A percentile compares a stretch with the other conserved stretches of the same genome.
Conservation (phyloP, 2,329 filamentous ascomycete species). For the Aureobasidium sp. region DNA sequence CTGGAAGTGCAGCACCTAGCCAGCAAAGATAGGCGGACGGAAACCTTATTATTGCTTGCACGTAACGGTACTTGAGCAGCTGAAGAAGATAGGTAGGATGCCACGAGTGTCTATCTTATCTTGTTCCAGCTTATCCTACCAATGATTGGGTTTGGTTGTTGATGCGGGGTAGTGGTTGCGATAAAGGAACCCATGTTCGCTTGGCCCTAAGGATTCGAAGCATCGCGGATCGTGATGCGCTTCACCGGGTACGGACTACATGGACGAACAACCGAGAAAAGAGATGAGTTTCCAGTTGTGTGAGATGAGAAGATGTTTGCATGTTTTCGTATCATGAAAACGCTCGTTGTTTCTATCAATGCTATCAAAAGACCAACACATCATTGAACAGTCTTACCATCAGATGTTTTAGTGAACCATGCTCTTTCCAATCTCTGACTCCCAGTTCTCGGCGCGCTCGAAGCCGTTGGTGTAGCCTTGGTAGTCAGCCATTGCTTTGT, state of each 20-base stretch:
- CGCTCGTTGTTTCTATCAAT: no score
- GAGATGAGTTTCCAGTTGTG: no score
- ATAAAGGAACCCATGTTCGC: not conserved
- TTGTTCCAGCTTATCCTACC: not conserved
- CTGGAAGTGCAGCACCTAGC: no score
- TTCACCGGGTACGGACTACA: no score
- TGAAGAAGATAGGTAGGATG: not conserved
- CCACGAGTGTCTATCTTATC: not conserved
- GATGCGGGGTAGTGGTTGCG: not conserved
- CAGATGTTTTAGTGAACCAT: conserved; percentile 41
- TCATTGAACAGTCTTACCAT: not conserved
- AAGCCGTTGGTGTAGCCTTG: conserved; percentile 69
- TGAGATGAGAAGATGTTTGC: no score
- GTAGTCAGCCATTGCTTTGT: conserved; percentile 70
- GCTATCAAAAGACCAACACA: no score
- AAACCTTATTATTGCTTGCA: not conserved
- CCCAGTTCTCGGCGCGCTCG: conserved; percentile 70
- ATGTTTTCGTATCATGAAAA: not conserved
- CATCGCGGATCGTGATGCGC: no score
- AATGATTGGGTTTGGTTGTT: not conserved
- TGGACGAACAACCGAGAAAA: no score
- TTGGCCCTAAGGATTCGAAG: no score
- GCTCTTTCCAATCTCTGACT: conserved; percentile 77
- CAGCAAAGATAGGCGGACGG: not conserved
- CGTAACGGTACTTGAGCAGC: no score